These are phyloP conservation scores for Eucalyptus marginata DNA, from an alignment of 345 rosid genomes.

Conservation along the genomic window DNA sequence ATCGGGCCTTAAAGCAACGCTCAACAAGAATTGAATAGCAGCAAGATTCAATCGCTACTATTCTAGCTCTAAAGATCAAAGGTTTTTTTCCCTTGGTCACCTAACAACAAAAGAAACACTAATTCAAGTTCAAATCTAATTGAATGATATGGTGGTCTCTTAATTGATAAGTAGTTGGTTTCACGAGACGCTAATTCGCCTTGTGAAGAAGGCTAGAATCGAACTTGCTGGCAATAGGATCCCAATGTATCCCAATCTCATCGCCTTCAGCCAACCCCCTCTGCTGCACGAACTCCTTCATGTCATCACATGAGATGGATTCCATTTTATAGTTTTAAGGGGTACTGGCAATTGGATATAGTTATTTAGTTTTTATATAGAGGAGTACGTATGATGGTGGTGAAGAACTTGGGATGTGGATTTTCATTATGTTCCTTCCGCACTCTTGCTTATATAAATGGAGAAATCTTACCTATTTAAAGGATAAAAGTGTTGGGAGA, in stretches of 20 bases:
- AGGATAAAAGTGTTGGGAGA: no score
- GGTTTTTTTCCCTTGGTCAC: neutral
- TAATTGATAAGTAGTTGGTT: neutral
- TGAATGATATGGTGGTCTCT: neutral
- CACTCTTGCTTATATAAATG: no score
- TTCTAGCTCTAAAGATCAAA: no score
- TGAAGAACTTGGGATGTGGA: no score
- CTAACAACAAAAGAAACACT: neutral
- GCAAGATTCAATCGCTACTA: neutral
- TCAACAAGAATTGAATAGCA: neutral
- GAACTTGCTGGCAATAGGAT: neutral
- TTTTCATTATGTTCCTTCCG: no score
- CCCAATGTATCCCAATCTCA: neutral
- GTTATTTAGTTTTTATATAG: no score
- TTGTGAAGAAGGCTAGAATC: neutral
- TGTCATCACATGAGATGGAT: neutral
- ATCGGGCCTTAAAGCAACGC: rapidly evolving
- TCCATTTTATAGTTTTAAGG: no score
- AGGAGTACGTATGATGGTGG: no score
- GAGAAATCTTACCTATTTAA: rapidly evolving
- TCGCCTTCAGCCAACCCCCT: neutral
- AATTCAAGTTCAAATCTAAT: neutral
- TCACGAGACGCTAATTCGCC: neutral
- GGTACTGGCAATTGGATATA: no score
- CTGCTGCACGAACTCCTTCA: neutral